A percentile compares a stretch with the other conserved stretches of the same genome.
phyloP scores from a whole-genome alignment of 257 asterid species.

The Fraxinus anomala region DNA sequence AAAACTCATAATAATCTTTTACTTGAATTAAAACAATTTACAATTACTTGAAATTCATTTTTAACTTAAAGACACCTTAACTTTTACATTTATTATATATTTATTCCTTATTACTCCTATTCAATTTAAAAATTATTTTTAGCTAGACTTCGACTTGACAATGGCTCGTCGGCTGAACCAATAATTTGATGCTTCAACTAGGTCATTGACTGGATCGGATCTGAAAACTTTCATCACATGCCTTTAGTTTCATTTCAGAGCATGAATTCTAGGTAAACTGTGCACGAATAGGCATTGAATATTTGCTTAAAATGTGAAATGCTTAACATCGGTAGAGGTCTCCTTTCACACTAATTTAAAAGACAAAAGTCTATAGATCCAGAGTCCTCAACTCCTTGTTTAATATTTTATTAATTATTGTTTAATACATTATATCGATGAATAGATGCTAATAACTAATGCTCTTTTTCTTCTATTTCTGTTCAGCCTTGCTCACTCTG shows the following conservation, averaged over 20 bases:
- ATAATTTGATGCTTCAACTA: background rate
- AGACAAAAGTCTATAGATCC: conserved; percentile 1
- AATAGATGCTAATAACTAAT: conserved; percentile 12
- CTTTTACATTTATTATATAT: background rate
- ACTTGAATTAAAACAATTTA: background rate
- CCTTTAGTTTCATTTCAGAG: conserved; percentile 16
- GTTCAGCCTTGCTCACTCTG: conserved; percentile 94
- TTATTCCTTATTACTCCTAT: background rate
- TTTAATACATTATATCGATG: background rate
- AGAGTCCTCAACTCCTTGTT: background rate
- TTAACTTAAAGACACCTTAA: background rate
- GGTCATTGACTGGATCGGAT: background rate
- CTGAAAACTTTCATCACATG: background rate
- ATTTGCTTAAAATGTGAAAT: conserved; percentile 12
- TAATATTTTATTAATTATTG: background rate
- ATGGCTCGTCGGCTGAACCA: background rate
- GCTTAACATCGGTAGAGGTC: background rate
- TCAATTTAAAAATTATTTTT: background rate
- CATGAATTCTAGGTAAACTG: background rate
- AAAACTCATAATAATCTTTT: background rate
- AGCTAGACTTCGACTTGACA: background rate
- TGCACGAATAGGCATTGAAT: conserved; percentile 4
- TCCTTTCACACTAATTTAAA: background rate
- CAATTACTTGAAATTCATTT: background rate
- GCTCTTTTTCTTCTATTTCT: conserved; percentile 23